Evolutionary conservation across 352 stramenopile genomes (phyloP).

Genomic region (Phytophthora tentaculata): DNA sequence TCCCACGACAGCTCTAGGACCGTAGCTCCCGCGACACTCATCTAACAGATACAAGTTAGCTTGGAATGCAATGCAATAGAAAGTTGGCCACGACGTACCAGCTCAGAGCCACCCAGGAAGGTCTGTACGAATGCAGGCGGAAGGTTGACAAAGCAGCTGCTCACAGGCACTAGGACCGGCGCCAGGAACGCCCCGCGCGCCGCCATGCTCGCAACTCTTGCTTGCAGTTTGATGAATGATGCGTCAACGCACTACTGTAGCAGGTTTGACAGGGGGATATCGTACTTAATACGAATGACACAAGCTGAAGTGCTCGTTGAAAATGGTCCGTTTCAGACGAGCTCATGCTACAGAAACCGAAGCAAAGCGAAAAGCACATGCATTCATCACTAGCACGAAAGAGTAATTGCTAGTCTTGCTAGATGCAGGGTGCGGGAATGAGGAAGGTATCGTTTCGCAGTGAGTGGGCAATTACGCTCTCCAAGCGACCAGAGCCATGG

Average conservation of each 20-base stretch:
- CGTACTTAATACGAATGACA: slow-evolving; percentile 21
- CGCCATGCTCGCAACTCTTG: slow-evolving; percentile 22
- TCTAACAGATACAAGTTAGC: slow-evolving; percentile 28
- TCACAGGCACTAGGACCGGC: slow-evolving; percentile 62
- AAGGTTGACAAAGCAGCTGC: slow-evolving; percentile 79
- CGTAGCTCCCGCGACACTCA: slow-evolving; percentile 45
- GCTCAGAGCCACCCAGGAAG: slow-evolving; percentile 53
- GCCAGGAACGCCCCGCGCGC: slow-evolving; percentile 67
- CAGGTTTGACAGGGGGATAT: slow-evolving; percentile 22
- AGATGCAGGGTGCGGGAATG: slow-evolving; percentile 1
- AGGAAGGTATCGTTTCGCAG: slow-evolving; percentile 30
- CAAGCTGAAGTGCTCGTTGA: slow-evolving; percentile 25
- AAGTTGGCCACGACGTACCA: slow-evolving; percentile 24
- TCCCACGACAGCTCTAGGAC: slow-evolving; percentile 83
- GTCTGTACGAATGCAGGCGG: slow-evolving; percentile 68
- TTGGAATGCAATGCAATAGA: not conserved
- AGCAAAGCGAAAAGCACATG: not conserved
- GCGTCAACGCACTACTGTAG: slow-evolving; percentile 30
- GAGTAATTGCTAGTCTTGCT: not conserved
- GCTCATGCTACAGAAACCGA: slow-evolving; percentile 10
- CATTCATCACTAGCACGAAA: not conserved
- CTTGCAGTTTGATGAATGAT: slow-evolving; percentile 29
- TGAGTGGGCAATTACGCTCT: slow-evolving; percentile 53
- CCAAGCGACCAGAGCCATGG: slow-evolving; percentile 39
- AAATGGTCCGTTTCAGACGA: not conserved